Conservation (phyloP, 805 yeast species). For the Saccharomyces eubayanus region DNA sequence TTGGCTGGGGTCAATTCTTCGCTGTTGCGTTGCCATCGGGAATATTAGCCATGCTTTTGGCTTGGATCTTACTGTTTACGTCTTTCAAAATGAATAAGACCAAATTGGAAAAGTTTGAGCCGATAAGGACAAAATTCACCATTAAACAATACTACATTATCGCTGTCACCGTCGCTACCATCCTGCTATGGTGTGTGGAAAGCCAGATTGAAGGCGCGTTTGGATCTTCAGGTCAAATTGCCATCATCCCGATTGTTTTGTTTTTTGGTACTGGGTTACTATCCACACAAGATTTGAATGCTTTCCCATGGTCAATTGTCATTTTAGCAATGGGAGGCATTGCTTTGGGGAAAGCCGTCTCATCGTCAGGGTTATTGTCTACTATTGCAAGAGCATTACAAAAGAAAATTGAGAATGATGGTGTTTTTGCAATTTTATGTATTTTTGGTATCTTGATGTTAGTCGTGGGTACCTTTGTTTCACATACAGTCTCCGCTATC, state of each 20-base stretch:
- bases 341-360: slow-evolving; percentile 84
- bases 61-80: slow-evolving; percentile 58
- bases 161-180: slow-evolving; percentile 57
- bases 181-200: slow-evolving; percentile 79
- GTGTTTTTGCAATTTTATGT: slow-evolving; percentile 56
- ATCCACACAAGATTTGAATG: slow-evolving; percentile 77
- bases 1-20: slow-evolving; percentile 85
- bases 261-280: slow-evolving; percentile 83
- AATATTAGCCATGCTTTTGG: slow-evolving; percentile 45
- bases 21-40: slow-evolving; percentile 76
- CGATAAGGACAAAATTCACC: slow-evolving; percentile 56
- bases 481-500: slow-evolving; percentile 91
- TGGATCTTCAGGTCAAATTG: slow-evolving; percentile 88
- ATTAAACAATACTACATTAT: slow-evolving; percentile 63
- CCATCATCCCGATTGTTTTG: slow-evolving; percentile 71
- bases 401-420: slow-evolving; percentile 50
- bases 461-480: slow-evolving; percentile 83
- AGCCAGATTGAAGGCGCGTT: slow-evolving; percentile 56
- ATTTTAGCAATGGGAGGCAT: slow-evolving; percentile 94
- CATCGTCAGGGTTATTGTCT: slow-evolving; percentile 74
- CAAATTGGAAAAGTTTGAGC: slow-evolving; percentile 36
- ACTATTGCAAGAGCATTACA: slow-evolving; percentile 67
- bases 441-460: slow-evolving; percentile 75
- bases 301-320: slow-evolving; percentile 90
- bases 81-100: slow-evolving; percentile 43